Conservation (phyloP, 345 rosid species). For the Syzygium grande region DNA sequence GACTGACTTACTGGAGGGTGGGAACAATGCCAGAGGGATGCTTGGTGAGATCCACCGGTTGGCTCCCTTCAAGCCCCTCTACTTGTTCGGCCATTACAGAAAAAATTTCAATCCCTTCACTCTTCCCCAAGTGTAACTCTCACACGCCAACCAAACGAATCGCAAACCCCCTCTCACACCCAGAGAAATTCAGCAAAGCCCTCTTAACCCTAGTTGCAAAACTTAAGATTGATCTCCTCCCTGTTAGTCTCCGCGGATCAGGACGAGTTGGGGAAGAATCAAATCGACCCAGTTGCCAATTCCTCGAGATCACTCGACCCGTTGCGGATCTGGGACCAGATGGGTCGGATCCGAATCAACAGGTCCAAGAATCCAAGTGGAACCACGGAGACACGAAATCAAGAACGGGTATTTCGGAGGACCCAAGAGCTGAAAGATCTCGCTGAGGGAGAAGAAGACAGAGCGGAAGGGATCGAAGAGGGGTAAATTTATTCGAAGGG, state of each 20-base stretch:
- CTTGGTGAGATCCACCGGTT: constrained; percentile 83
- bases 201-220: background rate
- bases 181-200: background rate
- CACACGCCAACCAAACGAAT: background rate
- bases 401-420: background rate
- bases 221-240: background rate
- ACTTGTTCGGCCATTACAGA: constrained; percentile 55
- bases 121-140: background rate
- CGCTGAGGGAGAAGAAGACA: background rate
- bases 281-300: background rate
- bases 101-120: background rate
- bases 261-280: background rate
- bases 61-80: constrained; percentile 69
- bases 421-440: background rate
- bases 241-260: background rate
- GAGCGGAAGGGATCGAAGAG: background rate
- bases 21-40: constrained; percentile 98
- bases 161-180: too few relatives aligned
- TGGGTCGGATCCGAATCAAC: background rate
- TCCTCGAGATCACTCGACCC: background rate
- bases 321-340: background rate
- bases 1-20: constrained; percentile 75
- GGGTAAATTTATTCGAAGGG: background rate
- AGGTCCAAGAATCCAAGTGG: background rate
- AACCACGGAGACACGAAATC: background rate